Evolutionary conservation across 805 yeast genomes (phyloP).

Genomic region (Candida verbasci): DNA sequence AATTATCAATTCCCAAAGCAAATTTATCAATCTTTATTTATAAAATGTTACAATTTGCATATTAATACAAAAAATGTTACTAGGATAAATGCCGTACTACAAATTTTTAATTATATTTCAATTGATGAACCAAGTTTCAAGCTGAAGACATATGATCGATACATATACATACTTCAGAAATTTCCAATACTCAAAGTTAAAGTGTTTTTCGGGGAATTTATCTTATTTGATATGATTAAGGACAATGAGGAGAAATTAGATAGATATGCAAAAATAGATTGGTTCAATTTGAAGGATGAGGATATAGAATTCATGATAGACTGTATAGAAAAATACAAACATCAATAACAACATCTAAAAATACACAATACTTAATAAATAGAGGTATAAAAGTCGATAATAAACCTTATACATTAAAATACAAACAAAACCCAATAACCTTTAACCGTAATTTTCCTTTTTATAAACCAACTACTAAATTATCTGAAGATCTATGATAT

Average conservation of each 20-base stretch:
- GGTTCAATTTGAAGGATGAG: constrained; percentile 3
- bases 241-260: constrained; percentile 40
- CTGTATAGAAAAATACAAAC: background rate
- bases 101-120: constrained; percentile 40
- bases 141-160: constrained; percentile 12
- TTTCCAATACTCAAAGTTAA: constrained; percentile 32
- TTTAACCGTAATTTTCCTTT: background rate
- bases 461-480: constrained; percentile 19
- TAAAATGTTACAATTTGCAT: constrained; percentile 53
- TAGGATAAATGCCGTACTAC: constrained; percentile 36
- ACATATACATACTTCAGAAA: constrained; percentile 23
- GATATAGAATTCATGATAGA: constrained; percentile 2
- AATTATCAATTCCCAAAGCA: constrained; percentile 28
- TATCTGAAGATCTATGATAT: constrained; percentile 23
- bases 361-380: too few species aligned
- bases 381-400: too few species aligned
- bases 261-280: constrained; percentile 13
- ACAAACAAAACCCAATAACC: background rate
- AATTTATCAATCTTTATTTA: constrained; percentile 32
- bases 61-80: constrained; percentile 40
- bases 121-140: constrained; percentile 8
- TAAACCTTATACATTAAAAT: too few species aligned
- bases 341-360: too few species aligned
- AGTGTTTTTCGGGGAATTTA: constrained; percentile 33
- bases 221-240: constrained; percentile 29